These are phyloP conservation scores for Fomitopsis betulina DNA, from an alignment of 1,284 basidiomycete species.

Conservation along the genomic window DNA sequence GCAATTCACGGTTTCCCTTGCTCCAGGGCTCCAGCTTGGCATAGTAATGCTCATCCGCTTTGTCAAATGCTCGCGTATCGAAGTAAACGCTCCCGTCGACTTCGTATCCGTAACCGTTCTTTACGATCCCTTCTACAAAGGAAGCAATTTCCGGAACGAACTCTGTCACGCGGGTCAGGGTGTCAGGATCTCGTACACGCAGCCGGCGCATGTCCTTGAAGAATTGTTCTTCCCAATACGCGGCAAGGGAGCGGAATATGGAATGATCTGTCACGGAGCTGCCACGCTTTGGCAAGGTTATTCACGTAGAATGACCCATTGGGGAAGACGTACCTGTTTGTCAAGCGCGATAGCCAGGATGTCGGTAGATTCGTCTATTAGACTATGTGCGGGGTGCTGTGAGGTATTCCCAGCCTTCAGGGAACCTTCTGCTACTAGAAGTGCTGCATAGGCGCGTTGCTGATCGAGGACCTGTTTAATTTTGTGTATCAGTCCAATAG, in stretches of 20 bases:
- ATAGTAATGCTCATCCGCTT: slow-evolving; percentile 69
- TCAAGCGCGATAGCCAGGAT: slow-evolving; percentile 75
- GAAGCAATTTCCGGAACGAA: slow-evolving; percentile 94
- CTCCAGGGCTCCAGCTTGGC: slow-evolving; percentile 97
- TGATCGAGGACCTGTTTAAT: slow-evolving; percentile 19
- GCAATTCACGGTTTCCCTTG: slow-evolving; percentile 86
- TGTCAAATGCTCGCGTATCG: slow-evolving; percentile 87
- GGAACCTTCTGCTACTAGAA: slow-evolving; percentile 39
- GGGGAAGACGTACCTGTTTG: slow-evolving; percentile 49
- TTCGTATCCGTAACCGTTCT: slow-evolving; percentile 91
- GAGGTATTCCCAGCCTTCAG: slow-evolving; percentile 37
- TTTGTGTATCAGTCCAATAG: not conserved
- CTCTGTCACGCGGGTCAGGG: slow-evolving; percentile 93
- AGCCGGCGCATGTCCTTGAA: slow-evolving; percentile 92
- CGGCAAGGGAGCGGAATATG: slow-evolving; percentile 81
- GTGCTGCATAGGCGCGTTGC: slow-evolving; percentile 50
- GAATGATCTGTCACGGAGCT: slow-evolving; percentile 83
- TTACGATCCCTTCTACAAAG: slow-evolving; percentile 85
- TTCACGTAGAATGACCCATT: slow-evolving; percentile 2
- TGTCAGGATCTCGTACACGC: slow-evolving; percentile 85
- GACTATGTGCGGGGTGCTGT: slow-evolving; percentile 46
- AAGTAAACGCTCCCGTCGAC: slow-evolving; percentile 93
- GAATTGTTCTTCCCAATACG: slow-evolving; percentile 89
- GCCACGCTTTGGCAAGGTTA: slow-evolving; percentile 49
- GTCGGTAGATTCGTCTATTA: slow-evolving; percentile 75